Evolutionary conservation across 805 yeast genomes (phyloP), one percentile per base, ranked within the genome.

Genomic region (Saccharomycopsis sp.): DNA sequence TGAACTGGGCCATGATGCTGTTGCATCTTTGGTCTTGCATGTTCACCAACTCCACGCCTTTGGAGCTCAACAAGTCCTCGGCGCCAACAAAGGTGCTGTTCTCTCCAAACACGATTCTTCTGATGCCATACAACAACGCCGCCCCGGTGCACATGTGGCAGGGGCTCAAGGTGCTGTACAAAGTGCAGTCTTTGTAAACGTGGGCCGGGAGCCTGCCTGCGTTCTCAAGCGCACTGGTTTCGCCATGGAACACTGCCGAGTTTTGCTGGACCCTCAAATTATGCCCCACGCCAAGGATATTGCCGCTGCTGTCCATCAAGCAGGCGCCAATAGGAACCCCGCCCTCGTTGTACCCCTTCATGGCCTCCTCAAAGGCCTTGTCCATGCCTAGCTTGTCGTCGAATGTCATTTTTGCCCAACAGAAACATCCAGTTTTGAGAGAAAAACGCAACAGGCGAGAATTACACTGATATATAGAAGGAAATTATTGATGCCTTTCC

Each of bases 131-230:
- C 69, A 89, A 67, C 39, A 89, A 54, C 49, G 89, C 82, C 4
- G 96, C 94, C 16, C 97, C 97, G 4, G 92, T 75, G 59, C 97
- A 89, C 96, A 89, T 89, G 51, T 78, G 71, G 59, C 97, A 89
- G 3, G 97, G 96, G 5, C 95, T 83, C 50, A 89, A 65, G 0
- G 96, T 83, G 22, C 96, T 87, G 63, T 87, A 89, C 73, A 86
- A 72, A 39, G 97, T 92, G 52, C 95, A 81, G 48, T 78, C 71
- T 54, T 80, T 82, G 65, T 89, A 89, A 13, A 72, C 74, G 17
- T 69, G 67, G 4, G 88, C 96, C 17, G 79, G 77, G 43, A 92
- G 66, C 54, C 97, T 73, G 5, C 97, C 97, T 16, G 95, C 94
- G 48, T 83, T 78, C 55, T 87, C 96, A 45, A 92, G 67, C 6